phyloP scores from a whole-genome alignment of 2,329 filamentous ascomycete genomes.

The Pseudofabraea citricarpa region DNA sequence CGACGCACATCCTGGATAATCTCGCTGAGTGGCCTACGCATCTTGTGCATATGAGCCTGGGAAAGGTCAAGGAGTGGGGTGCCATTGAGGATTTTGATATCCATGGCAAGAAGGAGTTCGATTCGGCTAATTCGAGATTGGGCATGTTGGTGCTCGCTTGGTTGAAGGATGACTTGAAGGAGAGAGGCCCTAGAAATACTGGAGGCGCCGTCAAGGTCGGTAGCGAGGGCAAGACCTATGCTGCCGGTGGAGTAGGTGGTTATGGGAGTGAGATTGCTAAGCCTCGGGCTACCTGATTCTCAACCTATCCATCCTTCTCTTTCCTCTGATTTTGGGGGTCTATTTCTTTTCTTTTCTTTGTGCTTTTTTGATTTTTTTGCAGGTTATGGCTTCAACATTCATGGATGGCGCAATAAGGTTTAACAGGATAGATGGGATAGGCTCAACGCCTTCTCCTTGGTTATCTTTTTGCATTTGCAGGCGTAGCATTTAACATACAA shows the following conservation, averaged over 20 bases:
- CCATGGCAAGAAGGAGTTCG: conserved; percentile 24
- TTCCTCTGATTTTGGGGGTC: conserved; percentile 2
- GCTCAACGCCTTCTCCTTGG: conserved; percentile 1
- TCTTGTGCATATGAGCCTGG: conserved; percentile 91
- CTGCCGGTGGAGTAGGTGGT: conserved; percentile 53
- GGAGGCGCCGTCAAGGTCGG: conserved; percentile 15
- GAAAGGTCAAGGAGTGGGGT: conserved; percentile 83
- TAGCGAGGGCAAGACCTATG: conserved; percentile 44
- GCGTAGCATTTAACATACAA: conserved; percentile 26
- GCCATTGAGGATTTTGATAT: conserved; percentile 62
- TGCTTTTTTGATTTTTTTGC: not conserved
- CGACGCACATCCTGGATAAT: conserved; percentile 96
- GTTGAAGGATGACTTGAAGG: conserved; percentile 75
- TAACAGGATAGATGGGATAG: too few relatives aligned
- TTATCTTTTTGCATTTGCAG: too few relatives aligned
- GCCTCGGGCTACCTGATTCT: conserved; percentile 12
- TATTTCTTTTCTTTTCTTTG: conserved; percentile 6
- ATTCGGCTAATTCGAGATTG: conserved; percentile 72
- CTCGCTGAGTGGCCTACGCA: conserved; percentile 92
- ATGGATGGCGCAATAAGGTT: too few relatives aligned
- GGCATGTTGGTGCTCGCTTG: conserved; percentile 85
- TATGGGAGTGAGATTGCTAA: conserved; percentile 52
- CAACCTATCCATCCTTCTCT: not conserved
- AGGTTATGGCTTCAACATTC: too few relatives aligned
- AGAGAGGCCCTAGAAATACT: conserved; percentile 67